These are phyloP conservation scores for Barnettozyma salicaria DNA, from an alignment of 805 yeast species.

Conservation along the genomic window DNA sequence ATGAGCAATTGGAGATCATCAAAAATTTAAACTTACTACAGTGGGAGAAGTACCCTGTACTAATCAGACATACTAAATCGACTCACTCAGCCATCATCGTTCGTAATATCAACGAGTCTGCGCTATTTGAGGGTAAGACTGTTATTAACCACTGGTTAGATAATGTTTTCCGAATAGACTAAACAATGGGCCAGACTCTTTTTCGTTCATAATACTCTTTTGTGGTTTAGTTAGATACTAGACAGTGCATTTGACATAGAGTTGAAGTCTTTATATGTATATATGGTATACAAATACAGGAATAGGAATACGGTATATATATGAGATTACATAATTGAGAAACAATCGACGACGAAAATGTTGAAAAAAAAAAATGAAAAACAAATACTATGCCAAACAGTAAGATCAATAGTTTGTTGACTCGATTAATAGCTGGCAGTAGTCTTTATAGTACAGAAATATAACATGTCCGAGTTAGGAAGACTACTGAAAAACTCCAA, in stretches of 20 bases:
- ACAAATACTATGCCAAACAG: too few species aligned
- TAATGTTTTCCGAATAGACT: slow-evolving; percentile 30
- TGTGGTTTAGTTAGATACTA: neutral
- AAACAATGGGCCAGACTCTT: neutral
- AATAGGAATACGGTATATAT: too few species aligned
- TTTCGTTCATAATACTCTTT: too few species aligned
- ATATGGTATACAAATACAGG: too few species aligned
- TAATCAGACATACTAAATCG: slow-evolving; percentile 56
- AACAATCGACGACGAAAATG: slow-evolving; percentile 1
- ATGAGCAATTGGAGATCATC: slow-evolving; percentile 46
- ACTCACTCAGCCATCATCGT: slow-evolving; percentile 83
- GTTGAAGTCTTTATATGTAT: too few species aligned
- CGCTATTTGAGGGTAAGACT: slow-evolving; percentile 62
- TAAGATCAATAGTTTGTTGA: too few species aligned
- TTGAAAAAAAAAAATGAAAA: neutral
- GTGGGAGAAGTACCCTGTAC: slow-evolving; percentile 70
- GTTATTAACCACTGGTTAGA: slow-evolving; percentile 62
- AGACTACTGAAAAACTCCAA: slow-evolving; percentile 29
- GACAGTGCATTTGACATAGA: neutral
- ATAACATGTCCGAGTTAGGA: slow-evolving; percentile 23
- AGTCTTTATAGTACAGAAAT: too few species aligned
- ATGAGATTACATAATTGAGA: too few species aligned
- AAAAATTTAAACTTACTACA: slow-evolving; percentile 47
- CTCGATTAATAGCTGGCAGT: too few species aligned
- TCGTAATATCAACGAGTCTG: slow-evolving; percentile 45